Conservation (phyloP, 73 alveolate genomes). For the Symbiodinium natans region DNA sequence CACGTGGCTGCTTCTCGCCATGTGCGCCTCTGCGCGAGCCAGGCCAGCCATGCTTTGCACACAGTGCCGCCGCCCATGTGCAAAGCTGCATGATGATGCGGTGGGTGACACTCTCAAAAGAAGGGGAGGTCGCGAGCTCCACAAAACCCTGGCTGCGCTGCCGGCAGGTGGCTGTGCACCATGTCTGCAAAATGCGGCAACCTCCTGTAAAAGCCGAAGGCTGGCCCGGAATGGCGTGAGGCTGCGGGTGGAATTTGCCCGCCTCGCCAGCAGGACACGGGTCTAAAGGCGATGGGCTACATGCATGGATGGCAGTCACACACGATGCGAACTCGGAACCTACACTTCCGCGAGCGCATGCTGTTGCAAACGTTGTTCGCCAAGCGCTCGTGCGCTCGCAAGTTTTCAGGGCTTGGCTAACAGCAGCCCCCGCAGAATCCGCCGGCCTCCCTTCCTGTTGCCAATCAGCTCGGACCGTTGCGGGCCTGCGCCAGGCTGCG, state of each 20-base stretch:
- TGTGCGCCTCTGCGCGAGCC: no score
- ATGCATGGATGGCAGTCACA: conserved; percentile 16
- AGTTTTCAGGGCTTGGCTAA: background rate
- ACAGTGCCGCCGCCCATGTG: no score
- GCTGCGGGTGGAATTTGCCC: background rate
- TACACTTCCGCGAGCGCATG: background rate
- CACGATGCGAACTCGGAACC: background rate
- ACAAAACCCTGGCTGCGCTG: no score
- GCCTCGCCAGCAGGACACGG: background rate
- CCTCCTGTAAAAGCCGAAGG: background rate
- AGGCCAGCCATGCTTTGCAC: no score
- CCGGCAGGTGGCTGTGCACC: background rate
- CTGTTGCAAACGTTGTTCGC: background rate
- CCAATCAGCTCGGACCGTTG: background rate
- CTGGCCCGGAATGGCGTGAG: background rate
- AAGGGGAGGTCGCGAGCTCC: no score
- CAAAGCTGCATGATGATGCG: no score
- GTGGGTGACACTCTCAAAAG: no score
- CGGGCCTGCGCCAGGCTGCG: background rate
- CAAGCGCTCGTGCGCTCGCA: background rate
- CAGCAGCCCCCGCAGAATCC: background rate
- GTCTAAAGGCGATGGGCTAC: background rate
- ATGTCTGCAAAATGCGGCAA: background rate
- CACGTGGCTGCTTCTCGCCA: no score
- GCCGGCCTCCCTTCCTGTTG: background rate